Conservation (phyloP, 2,329 filamentous ascomycete genomes). For the Lecanoromycetidae sp. region DNA sequence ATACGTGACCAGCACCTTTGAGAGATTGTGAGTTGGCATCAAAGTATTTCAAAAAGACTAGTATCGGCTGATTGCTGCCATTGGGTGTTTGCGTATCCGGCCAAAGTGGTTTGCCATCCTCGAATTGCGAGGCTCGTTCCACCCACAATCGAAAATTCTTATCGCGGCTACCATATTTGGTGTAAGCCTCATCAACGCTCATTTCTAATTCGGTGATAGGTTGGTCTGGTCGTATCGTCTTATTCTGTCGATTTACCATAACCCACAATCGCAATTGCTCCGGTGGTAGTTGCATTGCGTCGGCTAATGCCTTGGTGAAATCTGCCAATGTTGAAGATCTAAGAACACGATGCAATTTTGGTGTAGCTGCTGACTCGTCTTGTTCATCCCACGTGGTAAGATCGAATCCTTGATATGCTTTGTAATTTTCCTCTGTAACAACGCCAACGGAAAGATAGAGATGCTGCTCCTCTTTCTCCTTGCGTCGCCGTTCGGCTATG, state of each 20-base stretch:
- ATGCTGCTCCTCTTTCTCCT: slow-evolving; percentile 88
- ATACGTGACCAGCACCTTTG: slow-evolving; percentile 67
- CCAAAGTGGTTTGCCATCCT: slow-evolving; percentile 63
- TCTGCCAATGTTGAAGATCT: slow-evolving; percentile 65
- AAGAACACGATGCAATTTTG: slow-evolving; percentile 60
- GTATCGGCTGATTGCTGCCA: slow-evolving; percentile 44
- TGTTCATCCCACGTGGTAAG: slow-evolving; percentile 56
- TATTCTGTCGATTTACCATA: slow-evolving; percentile 98
- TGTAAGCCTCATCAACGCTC: slow-evolving; percentile 63
- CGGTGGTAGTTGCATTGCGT: slow-evolving; percentile 55
- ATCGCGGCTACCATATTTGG: slow-evolving; percentile 56
- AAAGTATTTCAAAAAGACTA: slow-evolving; percentile 89
- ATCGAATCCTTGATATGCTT: slow-evolving; percentile 71
- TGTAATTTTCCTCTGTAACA: slow-evolving; percentile 71
- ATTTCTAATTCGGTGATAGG: slow-evolving; percentile 67
- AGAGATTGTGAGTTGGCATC: slow-evolving; percentile 65
- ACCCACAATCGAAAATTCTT: slow-evolving; percentile 70
- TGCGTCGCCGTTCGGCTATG: slow-evolving; percentile 60
- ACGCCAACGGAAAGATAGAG: slow-evolving; percentile 78
- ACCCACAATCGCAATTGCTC: slow-evolving; percentile 74
- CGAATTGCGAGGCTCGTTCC: slow-evolving; percentile 59
- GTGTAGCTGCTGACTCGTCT: slow-evolving; percentile 53
- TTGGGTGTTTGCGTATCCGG: slow-evolving; percentile 28
- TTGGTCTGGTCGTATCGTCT: slow-evolving; percentile 82
- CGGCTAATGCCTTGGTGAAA: slow-evolving; percentile 57